Evolutionary conservation across 1,284 basidiomycete genomes (phyloP), one percentile per base, ranked within the genome.

Genomic region (Coniferiporia weirii): DNA sequence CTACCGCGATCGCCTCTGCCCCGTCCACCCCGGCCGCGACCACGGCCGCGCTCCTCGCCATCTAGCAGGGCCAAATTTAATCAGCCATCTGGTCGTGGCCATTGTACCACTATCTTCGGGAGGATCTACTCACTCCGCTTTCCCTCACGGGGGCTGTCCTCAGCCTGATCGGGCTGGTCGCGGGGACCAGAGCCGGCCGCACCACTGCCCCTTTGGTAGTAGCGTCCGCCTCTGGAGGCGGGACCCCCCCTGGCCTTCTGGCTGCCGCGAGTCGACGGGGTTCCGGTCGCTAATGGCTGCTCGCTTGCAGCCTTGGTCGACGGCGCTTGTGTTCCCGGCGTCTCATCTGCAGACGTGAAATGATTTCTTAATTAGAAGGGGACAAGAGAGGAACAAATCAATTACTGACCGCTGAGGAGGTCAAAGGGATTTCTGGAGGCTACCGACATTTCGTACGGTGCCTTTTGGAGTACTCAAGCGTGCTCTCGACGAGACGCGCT

Each of bases 401-500:
- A 35, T 13, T 40, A 78, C 78, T 65, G 64, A 89, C 87, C 85
- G 73, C 85, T 83, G 72, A 91, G 79, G 75, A 91, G 69, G 72
- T 88, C 82, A 77, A 91, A 91, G 66, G 83, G 83, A 76, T 91
- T 91, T 82, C 76, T 84, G 71, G 84, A 85, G 77, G 85, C 89
- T 83, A 91, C 89, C 85, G 89, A 90, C 89, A 91, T 91, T 67
- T 72, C 84, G 77, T 81, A 79, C 79, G 83, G 83, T 80, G 83
- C 81, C 79, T 73, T 76, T 79, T 76, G 67, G 62, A 64, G 68
- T 56, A 48, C 40, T 61, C 49, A 52, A 34, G 50, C 48, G 57
- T 62, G 48, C 43, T 56, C 46, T 52, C 54, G 52, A 54, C 51
- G 51, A 45, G 44, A 20, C 44, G 44, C 38, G 27, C 20, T 10